A percentile compares a stretch with the other conserved stretches of the same genome.
Evolutionary conservation across 2,329 filamentous ascomycete genomes (phyloP).

Genomic region (Arthrobotrys entomopaga): DNA sequence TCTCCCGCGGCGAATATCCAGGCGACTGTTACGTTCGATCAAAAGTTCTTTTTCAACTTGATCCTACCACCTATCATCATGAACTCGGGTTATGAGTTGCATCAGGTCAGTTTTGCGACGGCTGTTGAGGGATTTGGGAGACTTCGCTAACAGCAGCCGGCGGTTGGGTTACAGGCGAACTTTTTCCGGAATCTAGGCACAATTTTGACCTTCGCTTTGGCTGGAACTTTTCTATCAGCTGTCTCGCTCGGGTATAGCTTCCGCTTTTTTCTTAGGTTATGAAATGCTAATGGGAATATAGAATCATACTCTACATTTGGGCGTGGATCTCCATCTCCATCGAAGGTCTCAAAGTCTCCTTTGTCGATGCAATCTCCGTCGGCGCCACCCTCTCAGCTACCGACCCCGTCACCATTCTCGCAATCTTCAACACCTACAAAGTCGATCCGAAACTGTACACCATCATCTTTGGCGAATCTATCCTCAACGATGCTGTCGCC

Average conservation of each 20-base stretch:
- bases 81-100: constrained; percentile 94
- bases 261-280: not conserved
- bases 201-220: constrained; percentile 96
- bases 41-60: constrained; percentile 99
- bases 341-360: constrained; percentile 84
- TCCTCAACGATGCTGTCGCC: constrained; percentile 96
- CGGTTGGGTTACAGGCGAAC: constrained; percentile 72
- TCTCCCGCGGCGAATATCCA: constrained; percentile 84
- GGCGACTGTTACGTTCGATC: constrained; percentile 93
- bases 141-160: constrained; percentile 19
- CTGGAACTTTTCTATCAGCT: constrained; percentile 94
- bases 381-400: constrained; percentile 96
- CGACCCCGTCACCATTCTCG: constrained; percentile 95
- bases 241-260: constrained; percentile 77
- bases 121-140: not conserved
- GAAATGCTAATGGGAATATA: constrained; percentile 1
- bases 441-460: constrained; percentile 99
- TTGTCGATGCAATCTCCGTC: constrained; percentile 95
- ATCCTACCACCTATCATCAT: constrained; percentile 98
- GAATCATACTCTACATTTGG: constrained; percentile 84
- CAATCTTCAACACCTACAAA: constrained; percentile 99
- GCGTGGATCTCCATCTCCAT: constrained; percentile 77
- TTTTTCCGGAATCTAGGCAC: constrained; percentile 99
- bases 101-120: constrained; percentile 70
- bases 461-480: constrained; percentile 97